Evolutionary conservation across 805 yeast species (phyloP), one percentile per base, ranked within the genome.

Genomic region (Clavispora phyllophila): DNA sequence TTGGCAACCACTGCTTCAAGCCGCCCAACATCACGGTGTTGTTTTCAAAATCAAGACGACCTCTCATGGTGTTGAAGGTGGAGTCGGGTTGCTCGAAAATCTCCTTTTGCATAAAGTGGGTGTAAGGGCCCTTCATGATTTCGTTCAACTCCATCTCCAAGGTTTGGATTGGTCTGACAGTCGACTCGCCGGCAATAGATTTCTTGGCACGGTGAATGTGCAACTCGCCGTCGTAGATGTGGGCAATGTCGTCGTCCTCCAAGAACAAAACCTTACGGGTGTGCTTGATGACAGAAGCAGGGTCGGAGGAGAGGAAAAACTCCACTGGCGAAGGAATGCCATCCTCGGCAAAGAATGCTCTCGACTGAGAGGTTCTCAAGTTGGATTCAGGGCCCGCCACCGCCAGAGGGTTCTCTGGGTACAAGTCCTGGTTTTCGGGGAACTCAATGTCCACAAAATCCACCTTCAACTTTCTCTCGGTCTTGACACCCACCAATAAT

Each of bases 181-280:
- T 82, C n/a, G 96, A 82, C 60, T 85, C 90, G 55, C 87, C 89
- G 17, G 82, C 88, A 32, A 56, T 57, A 51, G 81, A 86, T 61
- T 83, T 85, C 61, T 87, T 81, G 42, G 96, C 95, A 68, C 99
- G 85, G 72, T 93, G 99, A 51, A 93, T 93, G 68, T 93, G 99
- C 63, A 93, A 77, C 72, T 93, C 98, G 65, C 99, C 99, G 61
- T 89, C 96, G 65, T 85, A 89, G 53, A 93, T 89, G 66, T 93
- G 99, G 31, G 97, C 99, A 65, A 93, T 89, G 69, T 93, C 99
- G 62, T 93, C 97, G 67, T 93, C 99, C 71, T 93, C 98, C 60
- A 93, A 76, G 69, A 87, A 91, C 57, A 93, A 75, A 24, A 93
- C 99, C 70, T 93, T 93, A 71, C 90, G 93, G 57, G 99, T 93